Conservation (phyloP, 768 basidiomycete species). For the Imleria badia region DNA sequence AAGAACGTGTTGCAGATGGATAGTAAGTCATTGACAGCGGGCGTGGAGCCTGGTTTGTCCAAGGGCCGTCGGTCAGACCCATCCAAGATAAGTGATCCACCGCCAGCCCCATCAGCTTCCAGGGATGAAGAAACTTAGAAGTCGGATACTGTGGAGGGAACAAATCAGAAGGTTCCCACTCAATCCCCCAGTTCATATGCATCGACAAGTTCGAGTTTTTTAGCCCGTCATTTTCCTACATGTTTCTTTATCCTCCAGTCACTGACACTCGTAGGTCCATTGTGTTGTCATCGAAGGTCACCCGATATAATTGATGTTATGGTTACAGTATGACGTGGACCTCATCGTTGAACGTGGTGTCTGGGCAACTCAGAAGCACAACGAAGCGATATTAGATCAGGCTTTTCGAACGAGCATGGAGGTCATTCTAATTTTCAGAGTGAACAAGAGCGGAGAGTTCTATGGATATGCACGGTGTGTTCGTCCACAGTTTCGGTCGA, state of each 20-base stretch:
- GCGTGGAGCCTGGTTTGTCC: neutral
- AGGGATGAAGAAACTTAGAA: slow-evolving; percentile 40
- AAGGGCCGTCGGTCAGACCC: neutral
- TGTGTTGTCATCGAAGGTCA: neutral
- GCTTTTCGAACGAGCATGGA: slow-evolving; percentile 90
- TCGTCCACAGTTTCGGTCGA: slow-evolving; percentile 11
- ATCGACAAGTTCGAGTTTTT: slow-evolving; percentile 82
- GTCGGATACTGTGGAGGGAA: neutral
- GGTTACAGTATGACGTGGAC: slow-evolving; percentile 69
- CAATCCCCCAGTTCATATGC: slow-evolving; percentile 65
- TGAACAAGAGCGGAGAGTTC: slow-evolving; percentile 93
- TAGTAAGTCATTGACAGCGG: slow-evolving; percentile 14
- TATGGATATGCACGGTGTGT: slow-evolving; percentile 84
- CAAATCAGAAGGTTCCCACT: slow-evolving; percentile 8
- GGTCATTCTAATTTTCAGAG: slow-evolving; percentile 88
- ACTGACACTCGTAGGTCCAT: slow-evolving; percentile 61
- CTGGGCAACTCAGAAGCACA: slow-evolving; percentile 94
- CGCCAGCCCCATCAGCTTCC: slow-evolving; percentile 30
- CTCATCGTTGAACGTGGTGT: slow-evolving; percentile 73
- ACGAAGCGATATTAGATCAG: slow-evolving; percentile 87
- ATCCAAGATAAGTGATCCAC: neutral
- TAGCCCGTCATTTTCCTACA: slow-evolving; percentile 73
- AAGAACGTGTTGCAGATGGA: slow-evolving; percentile 53
- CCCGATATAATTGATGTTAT: neutral
- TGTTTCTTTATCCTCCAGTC: slow-evolving; percentile 95